These are phyloP conservation scores for Hydrangea macrophylla DNA, from an alignment of 148 eudicot species.

Conservation along the genomic window DNA sequence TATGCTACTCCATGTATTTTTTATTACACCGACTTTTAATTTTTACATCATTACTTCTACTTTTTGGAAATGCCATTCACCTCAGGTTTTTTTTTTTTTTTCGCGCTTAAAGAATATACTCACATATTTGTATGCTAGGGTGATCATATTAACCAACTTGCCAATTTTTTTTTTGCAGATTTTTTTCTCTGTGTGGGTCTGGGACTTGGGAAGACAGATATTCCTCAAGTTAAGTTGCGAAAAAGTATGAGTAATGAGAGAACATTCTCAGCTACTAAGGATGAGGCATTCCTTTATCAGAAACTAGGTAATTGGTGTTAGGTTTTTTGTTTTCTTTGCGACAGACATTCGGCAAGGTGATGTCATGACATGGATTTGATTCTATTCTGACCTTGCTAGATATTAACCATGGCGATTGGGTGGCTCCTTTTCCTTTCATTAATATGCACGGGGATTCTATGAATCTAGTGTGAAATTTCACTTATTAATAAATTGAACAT, in stretches of 20 bases:
- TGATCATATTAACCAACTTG: constrained; percentile 16
- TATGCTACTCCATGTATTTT: neutral
- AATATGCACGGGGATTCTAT: neutral
- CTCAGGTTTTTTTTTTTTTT: too few relatives aligned
- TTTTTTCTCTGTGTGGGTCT: constrained; percentile 89
- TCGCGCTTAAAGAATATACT: neutral
- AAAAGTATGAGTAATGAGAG: constrained; percentile 97
- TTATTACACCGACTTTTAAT: neutral
- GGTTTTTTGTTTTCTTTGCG: neutral
- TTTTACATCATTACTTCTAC: neutral
- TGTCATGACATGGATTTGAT: neutral
- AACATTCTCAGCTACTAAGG: constrained; percentile 76
- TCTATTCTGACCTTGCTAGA: neutral
- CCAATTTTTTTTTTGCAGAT: constrained; percentile 53
- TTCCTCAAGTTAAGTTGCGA: constrained; percentile 59
- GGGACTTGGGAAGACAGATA: constrained; percentile 83
- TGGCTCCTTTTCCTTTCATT: neutral
- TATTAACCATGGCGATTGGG: neutral
- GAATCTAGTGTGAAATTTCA: neutral
- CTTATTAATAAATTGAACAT: neutral
- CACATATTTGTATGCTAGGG: neutral
- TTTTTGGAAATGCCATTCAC: neutral
- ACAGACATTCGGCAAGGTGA: neutral
- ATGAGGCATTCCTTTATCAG: constrained; percentile 54
- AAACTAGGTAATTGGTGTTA: constrained; percentile 53